phyloP scores from a whole-genome alignment of 306 rosid genomes.

The Malus domestica region DNA sequence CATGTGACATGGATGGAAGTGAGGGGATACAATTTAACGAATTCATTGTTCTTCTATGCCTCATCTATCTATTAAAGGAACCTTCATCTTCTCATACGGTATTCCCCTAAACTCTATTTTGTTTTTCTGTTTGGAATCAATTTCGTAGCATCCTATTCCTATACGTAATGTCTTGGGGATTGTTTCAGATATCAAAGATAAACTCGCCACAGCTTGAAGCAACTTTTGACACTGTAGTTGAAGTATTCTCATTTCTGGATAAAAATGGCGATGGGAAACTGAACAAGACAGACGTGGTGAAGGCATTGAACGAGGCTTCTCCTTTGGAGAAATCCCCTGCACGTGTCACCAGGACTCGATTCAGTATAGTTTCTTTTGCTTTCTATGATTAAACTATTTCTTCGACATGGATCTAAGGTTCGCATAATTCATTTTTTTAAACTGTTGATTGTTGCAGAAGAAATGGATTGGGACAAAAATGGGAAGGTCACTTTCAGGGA shows the following conservation, averaged over 20 bases:
- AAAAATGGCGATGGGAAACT: constrained; percentile 75
- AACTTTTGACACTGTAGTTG: constrained; percentile 56
- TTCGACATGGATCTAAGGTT: neutral
- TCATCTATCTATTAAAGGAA: constrained; percentile 65
- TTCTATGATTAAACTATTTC: neutral
- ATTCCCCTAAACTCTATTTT: constrained; percentile 15
- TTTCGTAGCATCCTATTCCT: constrained; percentile 9
- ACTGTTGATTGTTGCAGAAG: constrained; percentile 32
- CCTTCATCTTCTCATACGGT: constrained; percentile 41
- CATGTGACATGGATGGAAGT: constrained; percentile 80
- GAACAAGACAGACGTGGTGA: constrained; percentile 64
- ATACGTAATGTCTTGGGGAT: neutral
- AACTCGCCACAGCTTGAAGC: constrained; percentile 55
- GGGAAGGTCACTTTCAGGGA: constrained; percentile 74
- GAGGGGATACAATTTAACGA: constrained; percentile 80
- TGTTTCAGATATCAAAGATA: constrained; percentile 48
- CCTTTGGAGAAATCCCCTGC: constrained; percentile 73
- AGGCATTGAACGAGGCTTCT: constrained; percentile 56
- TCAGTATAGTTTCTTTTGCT: constrained; percentile 45
- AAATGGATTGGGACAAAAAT: constrained; percentile 85
- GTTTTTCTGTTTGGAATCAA: neutral
- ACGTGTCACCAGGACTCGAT: constrained; percentile 45
- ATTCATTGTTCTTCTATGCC: constrained; percentile 84
- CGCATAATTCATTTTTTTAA: neutral
- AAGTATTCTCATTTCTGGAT: constrained; percentile 70